Evolutionary conservation across 495 filamentous ascomycete genomes (phyloP).

Genomic region (Jackrogersella minutella): DNA sequence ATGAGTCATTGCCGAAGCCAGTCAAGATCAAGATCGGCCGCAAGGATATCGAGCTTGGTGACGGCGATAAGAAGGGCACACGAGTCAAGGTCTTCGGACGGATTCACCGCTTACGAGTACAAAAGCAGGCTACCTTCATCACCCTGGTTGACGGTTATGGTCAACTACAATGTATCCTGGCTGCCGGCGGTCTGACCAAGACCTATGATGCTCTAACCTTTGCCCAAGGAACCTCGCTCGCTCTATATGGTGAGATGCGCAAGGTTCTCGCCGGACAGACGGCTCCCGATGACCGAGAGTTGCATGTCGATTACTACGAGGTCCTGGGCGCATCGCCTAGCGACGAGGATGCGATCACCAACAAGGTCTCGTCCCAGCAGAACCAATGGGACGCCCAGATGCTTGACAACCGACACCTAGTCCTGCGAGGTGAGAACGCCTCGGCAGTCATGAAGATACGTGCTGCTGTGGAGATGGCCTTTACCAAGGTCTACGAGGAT

Average conservation of each 20-base stretch:
- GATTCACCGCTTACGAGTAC: constrained; percentile 81
- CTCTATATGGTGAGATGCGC: constrained; percentile 87
- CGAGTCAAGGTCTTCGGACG: constrained; percentile 85
- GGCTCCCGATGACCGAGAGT: constrained; percentile 87
- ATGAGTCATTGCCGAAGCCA: constrained; percentile 79
- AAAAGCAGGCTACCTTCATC: constrained; percentile 90
- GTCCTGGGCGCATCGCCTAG: constrained; percentile 85
- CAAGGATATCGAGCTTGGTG: constrained; percentile 73
- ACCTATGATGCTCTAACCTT: constrained; percentile 92
- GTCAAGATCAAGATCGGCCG: constrained; percentile 76
- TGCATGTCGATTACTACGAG: constrained; percentile 93
- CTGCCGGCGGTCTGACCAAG: constrained; percentile 80
- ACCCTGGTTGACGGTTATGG: constrained; percentile 90
- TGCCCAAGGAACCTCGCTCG: constrained; percentile 87
- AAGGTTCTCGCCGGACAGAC: constrained; percentile 79
- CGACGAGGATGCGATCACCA: constrained; percentile 93
- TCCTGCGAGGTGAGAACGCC: constrained; percentile 86
- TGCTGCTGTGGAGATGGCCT: constrained; percentile 81
- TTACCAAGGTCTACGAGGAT: constrained; percentile 81
- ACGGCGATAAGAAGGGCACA: constrained; percentile 69
- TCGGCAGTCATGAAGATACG: constrained; percentile 93
- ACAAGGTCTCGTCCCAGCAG: constrained; percentile 80
- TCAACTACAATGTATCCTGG: constrained; percentile 84
- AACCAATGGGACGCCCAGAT: constrained; percentile 74
- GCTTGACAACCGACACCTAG: constrained; percentile 90